Percentiles rank a stretch among this genome's conserved stretches.
These are phyloP conservation scores for Brassica hybrid DNA, from an alignment of 441 rosid species.

Conservation along the genomic window DNA sequence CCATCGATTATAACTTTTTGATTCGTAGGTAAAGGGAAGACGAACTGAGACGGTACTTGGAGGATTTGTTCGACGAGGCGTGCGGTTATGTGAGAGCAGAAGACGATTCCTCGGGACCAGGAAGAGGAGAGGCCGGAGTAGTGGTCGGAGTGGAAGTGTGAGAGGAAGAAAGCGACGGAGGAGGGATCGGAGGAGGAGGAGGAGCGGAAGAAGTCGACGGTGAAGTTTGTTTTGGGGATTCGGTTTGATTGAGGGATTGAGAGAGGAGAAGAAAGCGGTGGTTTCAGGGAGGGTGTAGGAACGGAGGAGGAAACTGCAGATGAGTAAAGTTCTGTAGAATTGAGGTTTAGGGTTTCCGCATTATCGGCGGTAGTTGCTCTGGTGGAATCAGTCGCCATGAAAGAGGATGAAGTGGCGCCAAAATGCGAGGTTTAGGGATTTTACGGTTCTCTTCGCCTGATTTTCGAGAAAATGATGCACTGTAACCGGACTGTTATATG, in stretches of 20 bases:
- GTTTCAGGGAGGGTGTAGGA: constrained; percentile 28
- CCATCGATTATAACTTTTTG: constrained; percentile 60
- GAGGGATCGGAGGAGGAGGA: constrained; percentile 45
- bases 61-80: constrained; percentile 60
- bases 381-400: constrained; percentile 31
- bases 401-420: constrained; percentile 29
- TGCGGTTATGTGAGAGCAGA: constrained; percentile 73
- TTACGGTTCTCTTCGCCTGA: neutral
- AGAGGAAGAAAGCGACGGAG: constrained; percentile 72
- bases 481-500: too few species aligned
- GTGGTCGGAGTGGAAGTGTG: constrained; percentile 94
- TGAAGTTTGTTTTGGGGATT: constrained; percentile 79
- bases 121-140: constrained; percentile 70
- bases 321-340: constrained; percentile 59
- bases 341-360: constrained; percentile 49
- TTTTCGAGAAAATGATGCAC: neutral
- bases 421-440: constrained; percentile 11
- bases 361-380: constrained; percentile 2
- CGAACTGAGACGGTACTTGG: constrained; percentile 53
- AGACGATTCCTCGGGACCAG: constrained; percentile 80
- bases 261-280: constrained; percentile 41
- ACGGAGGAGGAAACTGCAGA: constrained; percentile 44
- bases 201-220: constrained; percentile 76
- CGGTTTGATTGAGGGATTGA: constrained; percentile 60
- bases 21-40: constrained; percentile 56